Percentiles rank a stretch among this genome's conserved stretches.
Conservation (phyloP, 2,329 filamentous ascomycete species). For the Rutstroemia sp. region DNA sequence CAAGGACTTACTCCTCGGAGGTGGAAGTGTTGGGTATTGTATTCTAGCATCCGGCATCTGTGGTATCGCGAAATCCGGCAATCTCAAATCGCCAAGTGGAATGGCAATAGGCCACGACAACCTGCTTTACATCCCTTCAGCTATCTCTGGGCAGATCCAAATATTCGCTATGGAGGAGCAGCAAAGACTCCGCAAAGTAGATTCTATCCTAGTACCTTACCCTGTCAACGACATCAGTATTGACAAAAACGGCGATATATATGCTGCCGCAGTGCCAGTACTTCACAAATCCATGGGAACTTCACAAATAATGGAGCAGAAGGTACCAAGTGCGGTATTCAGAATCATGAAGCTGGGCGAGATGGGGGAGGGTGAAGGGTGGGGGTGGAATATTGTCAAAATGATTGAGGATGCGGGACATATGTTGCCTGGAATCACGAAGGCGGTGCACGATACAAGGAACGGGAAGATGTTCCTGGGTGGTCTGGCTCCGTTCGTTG, state of each 20-base stretch:
- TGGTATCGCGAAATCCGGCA: conserved; percentile 23
- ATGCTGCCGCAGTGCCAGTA: conserved; percentile 29
- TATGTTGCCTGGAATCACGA: conserved; percentile 22
- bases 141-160: conserved; percentile 10
- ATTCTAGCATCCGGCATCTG: conserved; percentile 14
- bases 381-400: conserved; percentile 22
- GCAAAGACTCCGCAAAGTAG: conserved; percentile 16
- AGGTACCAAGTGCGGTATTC: conserved; percentile 20
- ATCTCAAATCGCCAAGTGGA: conserved; percentile 30
- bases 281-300: conserved; percentile 16
- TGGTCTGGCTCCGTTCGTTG: conserved; percentile 8
- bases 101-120: conserved; percentile 28
- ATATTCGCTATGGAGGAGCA: conserved; percentile 11
- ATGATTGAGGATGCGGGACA: conserved; percentile 31
- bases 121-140: conserved; percentile 30
- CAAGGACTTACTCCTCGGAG: conserved; percentile 19
- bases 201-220: conserved; percentile 24
- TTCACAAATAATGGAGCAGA: conserved; percentile 18
- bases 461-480: conserved; percentile 30
- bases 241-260: conserved; percentile 31
- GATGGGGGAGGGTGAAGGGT: conserved; percentile 16
- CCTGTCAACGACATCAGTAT: conserved; percentile 32
- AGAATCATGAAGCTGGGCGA: conserved; percentile 17
- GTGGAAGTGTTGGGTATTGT: conserved; percentile 29
- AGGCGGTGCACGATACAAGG: conserved; percentile 27